Percentiles rank a stretch among this genome's conserved stretches.
phyloP scores from a whole-genome alignment of 805 yeast genomes.

The Candida boidinii region DNA sequence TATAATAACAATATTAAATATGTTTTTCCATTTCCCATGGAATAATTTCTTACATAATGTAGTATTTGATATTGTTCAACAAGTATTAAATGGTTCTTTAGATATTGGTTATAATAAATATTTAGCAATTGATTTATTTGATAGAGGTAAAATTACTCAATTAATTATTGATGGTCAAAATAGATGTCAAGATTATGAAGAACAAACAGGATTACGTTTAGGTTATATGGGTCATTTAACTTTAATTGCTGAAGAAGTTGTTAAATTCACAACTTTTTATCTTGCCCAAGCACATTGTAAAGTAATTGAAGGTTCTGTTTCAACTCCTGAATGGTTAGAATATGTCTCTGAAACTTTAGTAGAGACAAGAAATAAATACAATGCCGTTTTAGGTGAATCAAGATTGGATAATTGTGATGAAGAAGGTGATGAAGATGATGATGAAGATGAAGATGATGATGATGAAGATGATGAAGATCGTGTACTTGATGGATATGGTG shows the following conservation, averaged over 20 bases:
- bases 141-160: conserved; percentile 50
- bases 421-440: conserved; percentile 24
- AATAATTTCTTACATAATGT: conserved; percentile 96
- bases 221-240: conserved; percentile 98
- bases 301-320: conserved; percentile 38
- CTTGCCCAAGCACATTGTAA: conserved; percentile 53
- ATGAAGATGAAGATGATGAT: conserved; percentile 17
- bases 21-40: conserved; percentile 89
- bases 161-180: conserved; percentile 55
- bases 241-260: conserved; percentile 90
- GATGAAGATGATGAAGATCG: conserved; percentile 11
- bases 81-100: conserved; percentile 79
- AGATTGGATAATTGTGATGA: conserved; percentile 21
- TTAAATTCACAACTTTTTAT: conserved; percentile 64
- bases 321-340: conserved; percentile 62
- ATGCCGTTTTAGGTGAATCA: conserved; percentile 70
- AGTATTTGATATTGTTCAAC: conserved; percentile 94
- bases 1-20: conserved; percentile 54
- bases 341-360: conserved; percentile 78
- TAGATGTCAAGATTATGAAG: conserved; percentile 51
- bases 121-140: conserved; percentile 62
- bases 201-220: conserved; percentile 52
- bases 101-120: conserved; percentile 81
- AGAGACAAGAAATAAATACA: conserved; percentile 89
- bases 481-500: neutral